These are phyloP conservation scores for Citrus hindsii DNA, from an alignment of 345 rosid genomes.

Conservation along the genomic window DNA sequence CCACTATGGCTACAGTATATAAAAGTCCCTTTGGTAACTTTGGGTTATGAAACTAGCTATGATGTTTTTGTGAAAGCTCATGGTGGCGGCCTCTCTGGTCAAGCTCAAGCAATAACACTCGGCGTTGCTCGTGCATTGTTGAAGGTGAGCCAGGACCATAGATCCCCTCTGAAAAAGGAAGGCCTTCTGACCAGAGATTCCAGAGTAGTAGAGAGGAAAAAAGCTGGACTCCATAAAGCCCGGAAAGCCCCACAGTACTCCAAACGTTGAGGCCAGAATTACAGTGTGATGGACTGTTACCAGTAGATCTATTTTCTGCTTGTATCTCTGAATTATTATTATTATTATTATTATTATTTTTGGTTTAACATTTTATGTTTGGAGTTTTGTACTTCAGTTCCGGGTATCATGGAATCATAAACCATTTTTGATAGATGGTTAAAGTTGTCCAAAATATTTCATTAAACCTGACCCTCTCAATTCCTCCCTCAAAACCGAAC, in stretches of 20 bases:
- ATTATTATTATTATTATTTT: neutral
- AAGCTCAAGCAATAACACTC: constrained; percentile 91
- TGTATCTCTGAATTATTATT: neutral
- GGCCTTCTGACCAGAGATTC: constrained; percentile 89
- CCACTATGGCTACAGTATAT: constrained; percentile 91
- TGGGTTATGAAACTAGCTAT: constrained; percentile 83
- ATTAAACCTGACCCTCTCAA: neutral
- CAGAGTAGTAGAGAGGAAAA: constrained; percentile 90
- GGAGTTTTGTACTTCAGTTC: neutral
- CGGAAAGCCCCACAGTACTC: constrained; percentile 95
- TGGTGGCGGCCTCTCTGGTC: constrained; percentile 95
- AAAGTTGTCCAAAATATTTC: neutral
- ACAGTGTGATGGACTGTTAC: neutral
- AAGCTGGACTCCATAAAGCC: constrained; percentile 90
- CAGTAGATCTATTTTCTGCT: neutral
- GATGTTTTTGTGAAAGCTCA: constrained; percentile 92
- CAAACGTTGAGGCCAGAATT: constrained; percentile 55
- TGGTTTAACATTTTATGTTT: too few relatives aligned
- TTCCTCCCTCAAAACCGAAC: neutral
- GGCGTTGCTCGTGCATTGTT: constrained; percentile 89
- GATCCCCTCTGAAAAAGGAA: constrained; percentile 68
- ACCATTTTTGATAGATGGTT: neutral
- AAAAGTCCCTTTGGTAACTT: constrained; percentile 66
- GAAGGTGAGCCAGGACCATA: constrained; percentile 73
- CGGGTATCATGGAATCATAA: neutral